phyloP scores from a whole-genome alignment of 352 stramenopile species.

The Phytophthora vignae region DNA sequence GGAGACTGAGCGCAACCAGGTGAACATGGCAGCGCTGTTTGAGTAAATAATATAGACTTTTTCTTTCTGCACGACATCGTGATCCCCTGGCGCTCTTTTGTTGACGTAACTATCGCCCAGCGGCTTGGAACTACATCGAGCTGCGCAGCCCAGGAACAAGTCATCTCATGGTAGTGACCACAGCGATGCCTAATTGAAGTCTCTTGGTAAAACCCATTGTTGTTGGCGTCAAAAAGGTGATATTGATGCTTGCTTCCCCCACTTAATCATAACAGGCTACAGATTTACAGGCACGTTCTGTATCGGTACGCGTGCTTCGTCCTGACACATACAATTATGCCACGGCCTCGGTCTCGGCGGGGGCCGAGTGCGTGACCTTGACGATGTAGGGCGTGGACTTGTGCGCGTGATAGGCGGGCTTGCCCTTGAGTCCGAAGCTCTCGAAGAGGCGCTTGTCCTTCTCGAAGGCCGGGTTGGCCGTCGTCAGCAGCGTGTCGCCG shows the following conservation, averaged over 20 bases:
- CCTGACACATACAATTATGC: constrained; percentile 33
- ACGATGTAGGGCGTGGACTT: constrained; percentile 85
- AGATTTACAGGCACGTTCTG: neutral
- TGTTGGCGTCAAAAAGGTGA: too few relatives aligned
- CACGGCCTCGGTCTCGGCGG: constrained; percentile 44
- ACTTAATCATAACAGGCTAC: too few relatives aligned
- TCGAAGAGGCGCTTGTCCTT: constrained; percentile 95
- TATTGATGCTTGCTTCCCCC: too few relatives aligned
- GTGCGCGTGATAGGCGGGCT: constrained; percentile 94
- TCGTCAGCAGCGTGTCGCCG: constrained; percentile 97
- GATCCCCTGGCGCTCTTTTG: too few relatives aligned
- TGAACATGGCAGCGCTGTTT: neutral
- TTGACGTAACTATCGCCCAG: too few relatives aligned
- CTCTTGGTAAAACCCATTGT: too few relatives aligned
- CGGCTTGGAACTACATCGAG: too few relatives aligned
- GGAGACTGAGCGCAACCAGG: constrained; percentile 6
- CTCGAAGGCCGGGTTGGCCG: constrained; percentile 96
- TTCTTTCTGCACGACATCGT: constrained; percentile 7
- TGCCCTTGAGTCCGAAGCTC: constrained; percentile 95
- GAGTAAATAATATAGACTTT: constrained; percentile 44
- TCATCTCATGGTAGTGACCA: too few relatives aligned
- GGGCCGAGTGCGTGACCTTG: constrained; percentile 78
- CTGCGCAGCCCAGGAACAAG: too few relatives aligned
- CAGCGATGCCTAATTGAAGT: too few relatives aligned
- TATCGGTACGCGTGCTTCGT: constrained; percentile 9